Evolutionary conservation across 202 grass and related monocot genomes (phyloP).

Genomic region (Miscanthus sacchariflorus): DNA sequence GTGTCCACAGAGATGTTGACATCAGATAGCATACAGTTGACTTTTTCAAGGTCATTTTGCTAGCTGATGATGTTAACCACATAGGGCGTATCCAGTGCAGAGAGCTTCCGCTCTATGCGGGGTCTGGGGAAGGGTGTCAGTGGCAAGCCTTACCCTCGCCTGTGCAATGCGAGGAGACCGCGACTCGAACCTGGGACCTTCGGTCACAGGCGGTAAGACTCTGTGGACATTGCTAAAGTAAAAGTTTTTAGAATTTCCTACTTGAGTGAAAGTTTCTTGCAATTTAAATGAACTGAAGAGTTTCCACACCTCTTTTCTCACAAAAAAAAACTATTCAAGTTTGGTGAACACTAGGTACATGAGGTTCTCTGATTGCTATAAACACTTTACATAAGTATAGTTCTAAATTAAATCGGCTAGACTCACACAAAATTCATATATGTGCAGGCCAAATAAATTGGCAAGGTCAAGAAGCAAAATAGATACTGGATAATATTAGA

Average conservation of each 20-base stretch:
- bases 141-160: too few species aligned
- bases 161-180: too few species aligned
- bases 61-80: neutral
- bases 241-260: neutral
- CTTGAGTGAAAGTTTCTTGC: too few species aligned
- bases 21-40: neutral
- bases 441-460: neutral
- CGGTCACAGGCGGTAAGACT: too few species aligned
- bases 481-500: neutral
- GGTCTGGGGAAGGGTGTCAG: too few species aligned
- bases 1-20: neutral
- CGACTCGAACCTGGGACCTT: too few species aligned
- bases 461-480: neutral
- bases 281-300: neutral
- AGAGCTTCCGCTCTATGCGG: too few species aligned
- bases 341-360: neutral
- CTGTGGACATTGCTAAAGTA: neutral
- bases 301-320: neutral
- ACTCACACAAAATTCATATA: neutral
- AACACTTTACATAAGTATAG: neutral
- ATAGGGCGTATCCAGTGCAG: too few species aligned
- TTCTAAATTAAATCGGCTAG: neutral
- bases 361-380: neutral
- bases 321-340: neutral
- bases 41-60: neutral